Evolutionary conservation across 768 basidiomycete genomes (phyloP).

Genomic region (Amyloporia xantha): DNA sequence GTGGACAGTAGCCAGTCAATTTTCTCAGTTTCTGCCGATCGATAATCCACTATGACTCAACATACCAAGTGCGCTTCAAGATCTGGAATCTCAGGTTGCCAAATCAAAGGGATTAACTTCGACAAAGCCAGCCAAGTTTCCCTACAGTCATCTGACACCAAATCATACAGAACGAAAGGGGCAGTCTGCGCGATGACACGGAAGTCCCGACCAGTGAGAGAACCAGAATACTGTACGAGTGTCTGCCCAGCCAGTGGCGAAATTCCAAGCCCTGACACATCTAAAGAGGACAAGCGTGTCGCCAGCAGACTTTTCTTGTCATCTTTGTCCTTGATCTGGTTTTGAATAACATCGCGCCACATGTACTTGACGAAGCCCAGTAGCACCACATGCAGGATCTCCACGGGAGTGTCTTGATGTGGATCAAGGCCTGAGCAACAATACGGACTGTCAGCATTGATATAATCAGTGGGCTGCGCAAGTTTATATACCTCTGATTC

Average conservation of each 20-base stretch:
- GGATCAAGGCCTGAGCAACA: slow-evolving; percentile 33
- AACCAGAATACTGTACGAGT: slow-evolving; percentile 30
- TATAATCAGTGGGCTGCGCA: not conserved
- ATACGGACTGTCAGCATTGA: not conserved
- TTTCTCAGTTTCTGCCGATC: not conserved
- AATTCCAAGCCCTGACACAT: slow-evolving; percentile 29
- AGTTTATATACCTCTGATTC: slow-evolving; percentile 13
- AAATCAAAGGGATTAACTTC: too few relatives aligned
- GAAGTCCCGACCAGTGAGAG: not conserved
- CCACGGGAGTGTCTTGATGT: slow-evolving; percentile 37
- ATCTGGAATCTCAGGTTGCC: slow-evolving; percentile 32
- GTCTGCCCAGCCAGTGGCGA: slow-evolving; percentile 24
- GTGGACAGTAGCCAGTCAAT: not conserved
- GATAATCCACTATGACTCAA: too few relatives aligned
- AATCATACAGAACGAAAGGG: slow-evolving; percentile 31
- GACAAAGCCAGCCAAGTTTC: slow-evolving; percentile 29
- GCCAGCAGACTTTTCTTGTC: slow-evolving; percentile 25
- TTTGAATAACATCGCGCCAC: slow-evolving; percentile 33
- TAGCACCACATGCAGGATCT: slow-evolving; percentile 38
- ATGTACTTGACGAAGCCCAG: slow-evolving; percentile 44
- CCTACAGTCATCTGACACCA: slow-evolving; percentile 23
- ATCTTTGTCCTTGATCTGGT: slow-evolving; percentile 15
- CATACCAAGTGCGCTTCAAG: slow-evolving; percentile 25
- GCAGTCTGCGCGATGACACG: slow-evolving; percentile 23
- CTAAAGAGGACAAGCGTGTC: slow-evolving; percentile 23